Conservation (phyloP, 2,329 filamentous ascomycete species). For the Aphanoascus verrucosus region DNA sequence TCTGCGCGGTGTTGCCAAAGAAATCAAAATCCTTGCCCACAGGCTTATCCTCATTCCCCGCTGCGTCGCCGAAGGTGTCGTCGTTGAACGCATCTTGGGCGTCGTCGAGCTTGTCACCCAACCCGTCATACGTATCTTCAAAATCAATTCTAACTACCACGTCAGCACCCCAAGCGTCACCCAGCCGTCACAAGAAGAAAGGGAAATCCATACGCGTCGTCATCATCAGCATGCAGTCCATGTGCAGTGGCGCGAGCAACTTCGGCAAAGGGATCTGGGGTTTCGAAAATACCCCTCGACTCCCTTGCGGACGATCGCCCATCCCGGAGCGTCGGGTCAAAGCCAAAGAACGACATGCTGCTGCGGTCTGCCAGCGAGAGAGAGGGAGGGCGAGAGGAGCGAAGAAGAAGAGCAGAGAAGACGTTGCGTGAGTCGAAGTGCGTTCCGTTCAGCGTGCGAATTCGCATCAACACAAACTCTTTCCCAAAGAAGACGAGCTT, state of each 20-base stretch:
- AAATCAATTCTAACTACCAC: slow-evolving; percentile 58
- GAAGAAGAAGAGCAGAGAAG: neutral
- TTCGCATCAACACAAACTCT: slow-evolving; percentile 5
- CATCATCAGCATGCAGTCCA: slow-evolving; percentile 42
- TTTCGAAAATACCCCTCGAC: slow-evolving; percentile 64
- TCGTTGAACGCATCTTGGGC: slow-evolving; percentile 92
- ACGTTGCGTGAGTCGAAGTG: no score
- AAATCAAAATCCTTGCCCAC: slow-evolving; percentile 96
- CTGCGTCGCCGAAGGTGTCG: slow-evolving; percentile 69
- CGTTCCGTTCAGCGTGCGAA: neutral
- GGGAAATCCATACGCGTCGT: slow-evolving; percentile 44
- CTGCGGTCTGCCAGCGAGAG: slow-evolving; percentile 5
- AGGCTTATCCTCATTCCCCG: slow-evolving; percentile 36
- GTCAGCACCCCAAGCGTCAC: neutral
- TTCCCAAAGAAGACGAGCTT: neutral
- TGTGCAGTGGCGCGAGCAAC: slow-evolving; percentile 50
- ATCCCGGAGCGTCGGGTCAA: slow-evolving; percentile 58
- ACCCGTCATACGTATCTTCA: slow-evolving; percentile 92
- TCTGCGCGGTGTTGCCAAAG: slow-evolving; percentile 81
- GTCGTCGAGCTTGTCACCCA: slow-evolving; percentile 84
- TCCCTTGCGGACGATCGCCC: slow-evolving; percentile 58
- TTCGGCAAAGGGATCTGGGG: slow-evolving; percentile 79
- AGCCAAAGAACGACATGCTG: slow-evolving; percentile 84
- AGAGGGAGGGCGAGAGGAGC: neutral
- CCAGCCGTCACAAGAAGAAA: neutral